Evolutionary conservation across 2,329 filamentous ascomycete species (phyloP).

Genomic region (Microcyclospora pomicola): DNA sequence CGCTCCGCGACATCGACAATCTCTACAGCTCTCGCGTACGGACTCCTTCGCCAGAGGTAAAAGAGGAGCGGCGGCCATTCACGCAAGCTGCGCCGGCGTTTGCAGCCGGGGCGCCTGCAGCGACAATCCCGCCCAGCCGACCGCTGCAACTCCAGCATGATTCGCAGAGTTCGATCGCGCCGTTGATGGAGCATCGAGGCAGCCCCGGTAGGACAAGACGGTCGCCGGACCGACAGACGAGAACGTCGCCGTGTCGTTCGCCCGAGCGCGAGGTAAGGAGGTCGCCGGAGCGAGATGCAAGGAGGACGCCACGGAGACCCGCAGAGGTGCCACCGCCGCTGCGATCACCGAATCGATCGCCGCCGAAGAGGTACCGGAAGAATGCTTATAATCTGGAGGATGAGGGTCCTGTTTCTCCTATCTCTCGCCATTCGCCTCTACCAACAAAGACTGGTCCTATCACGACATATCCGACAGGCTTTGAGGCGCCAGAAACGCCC

Average conservation of each 20-base stretch:
- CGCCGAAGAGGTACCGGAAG: not conserved
- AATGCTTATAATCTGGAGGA: no score
- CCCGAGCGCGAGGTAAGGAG: not conserved
- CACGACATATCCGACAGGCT: no score
- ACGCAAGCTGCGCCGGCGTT: not conserved
- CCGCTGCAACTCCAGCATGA: constrained; percentile 9
- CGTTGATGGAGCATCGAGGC: constrained; percentile 11
- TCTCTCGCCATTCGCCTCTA: not conserved
- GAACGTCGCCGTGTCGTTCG: no score
- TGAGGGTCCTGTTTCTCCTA: not conserved
- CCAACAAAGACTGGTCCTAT: not conserved
- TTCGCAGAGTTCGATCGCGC: constrained; percentile 15
- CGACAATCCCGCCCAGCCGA: constrained; percentile 1
- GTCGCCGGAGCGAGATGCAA: not conserved
- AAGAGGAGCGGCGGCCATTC: constrained; percentile 4
- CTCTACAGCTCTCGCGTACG: constrained; percentile 11
- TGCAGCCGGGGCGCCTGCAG: no score
- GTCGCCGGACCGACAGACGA: constrained; percentile 1
- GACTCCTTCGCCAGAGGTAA: constrained; percentile 12
- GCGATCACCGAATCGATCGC: not conserved
- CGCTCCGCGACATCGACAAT: constrained; percentile 17
- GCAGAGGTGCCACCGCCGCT: constrained; percentile 2
- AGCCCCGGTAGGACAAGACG: not conserved
- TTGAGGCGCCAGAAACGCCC: no score
- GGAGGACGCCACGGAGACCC: not conserved